Evolutionary conservation across 1,139 yeast species (phyloP).

Genomic region (Scheffersomyces segobiensis): DNA sequence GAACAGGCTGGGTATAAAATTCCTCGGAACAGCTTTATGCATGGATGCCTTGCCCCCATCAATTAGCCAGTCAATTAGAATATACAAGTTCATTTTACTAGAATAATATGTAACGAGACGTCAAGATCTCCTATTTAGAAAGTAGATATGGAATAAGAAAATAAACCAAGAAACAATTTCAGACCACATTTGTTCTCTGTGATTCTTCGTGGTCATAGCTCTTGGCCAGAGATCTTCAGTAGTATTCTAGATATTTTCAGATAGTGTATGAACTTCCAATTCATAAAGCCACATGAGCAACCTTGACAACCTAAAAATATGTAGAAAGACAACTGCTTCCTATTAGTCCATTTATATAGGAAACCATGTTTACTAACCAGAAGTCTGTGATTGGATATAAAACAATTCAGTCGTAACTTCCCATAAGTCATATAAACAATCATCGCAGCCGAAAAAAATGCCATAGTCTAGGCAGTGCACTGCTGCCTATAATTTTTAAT

Average conservation of each 20-base stretch:
- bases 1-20: slow-evolving; percentile 23
- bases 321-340: not conserved
- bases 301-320: too few species aligned
- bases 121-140: too few species aligned
- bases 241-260: too few species aligned
- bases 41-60: not conserved
- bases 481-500: not conserved
- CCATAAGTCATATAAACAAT: not conserved
- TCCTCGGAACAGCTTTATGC: slow-evolving; percentile 21
- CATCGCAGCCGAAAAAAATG: not conserved
- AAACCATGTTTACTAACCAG: not conserved
- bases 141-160: not conserved
- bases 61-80: not conserved
- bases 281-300: not conserved
- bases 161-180: not conserved
- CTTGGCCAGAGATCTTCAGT: not conserved
- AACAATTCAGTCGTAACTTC: not conserved
- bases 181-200: not conserved
- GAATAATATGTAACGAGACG: not conserved
- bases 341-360: not conserved
- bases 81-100: not conserved
- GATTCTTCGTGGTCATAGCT: not conserved
- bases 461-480: not conserved
- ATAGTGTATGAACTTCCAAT: too few species aligned
- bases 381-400: not conserved